A percentile compares a stretch with the other conserved stretches of the same genome.
Conservation (phyloP, 306 rosid species). For the Ammopiptanthus mongolicus region DNA sequence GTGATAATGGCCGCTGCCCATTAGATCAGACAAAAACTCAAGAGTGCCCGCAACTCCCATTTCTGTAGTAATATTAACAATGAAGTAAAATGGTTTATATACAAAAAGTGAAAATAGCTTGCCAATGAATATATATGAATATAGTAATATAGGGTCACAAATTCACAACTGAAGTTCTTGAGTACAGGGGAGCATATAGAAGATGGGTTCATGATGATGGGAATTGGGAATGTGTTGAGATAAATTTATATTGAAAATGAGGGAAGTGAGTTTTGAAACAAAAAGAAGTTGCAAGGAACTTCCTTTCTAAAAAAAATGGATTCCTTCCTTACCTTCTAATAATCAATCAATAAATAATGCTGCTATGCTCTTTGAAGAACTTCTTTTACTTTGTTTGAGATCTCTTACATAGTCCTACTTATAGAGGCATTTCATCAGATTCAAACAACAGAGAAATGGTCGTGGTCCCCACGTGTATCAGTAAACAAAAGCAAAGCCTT, state of each 20-base stretch:
- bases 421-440: constrained; percentile 38
- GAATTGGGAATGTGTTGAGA: constrained; percentile 19
- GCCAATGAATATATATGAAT: neutral
- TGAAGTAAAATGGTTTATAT: constrained; percentile 9
- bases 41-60: constrained; percentile 93
- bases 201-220: no score
- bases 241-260: constrained; percentile 20
- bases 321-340: constrained; percentile 55
- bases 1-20: constrained; percentile 46
- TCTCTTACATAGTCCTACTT: constrained; percentile 35
- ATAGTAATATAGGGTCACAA: neutral
- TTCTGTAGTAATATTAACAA: constrained; percentile 28
- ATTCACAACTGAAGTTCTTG: neutral
- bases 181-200: constrained; percentile 11
- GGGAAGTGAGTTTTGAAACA: constrained; percentile 25
- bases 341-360: constrained; percentile 23
- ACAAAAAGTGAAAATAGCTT: neutral
- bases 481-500: constrained; percentile 20
- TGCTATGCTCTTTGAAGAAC: constrained; percentile 30
- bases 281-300: constrained; percentile 48
- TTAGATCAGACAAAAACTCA: constrained; percentile 80
- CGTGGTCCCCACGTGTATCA: constrained; percentile 33
- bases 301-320: constrained; percentile 28
- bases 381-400: constrained; percentile 33
- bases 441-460: constrained; percentile 48